phyloP scores from a whole-genome alignment of 208 protist genomes.

The Acanthamoeba culbertsoni region DNA sequence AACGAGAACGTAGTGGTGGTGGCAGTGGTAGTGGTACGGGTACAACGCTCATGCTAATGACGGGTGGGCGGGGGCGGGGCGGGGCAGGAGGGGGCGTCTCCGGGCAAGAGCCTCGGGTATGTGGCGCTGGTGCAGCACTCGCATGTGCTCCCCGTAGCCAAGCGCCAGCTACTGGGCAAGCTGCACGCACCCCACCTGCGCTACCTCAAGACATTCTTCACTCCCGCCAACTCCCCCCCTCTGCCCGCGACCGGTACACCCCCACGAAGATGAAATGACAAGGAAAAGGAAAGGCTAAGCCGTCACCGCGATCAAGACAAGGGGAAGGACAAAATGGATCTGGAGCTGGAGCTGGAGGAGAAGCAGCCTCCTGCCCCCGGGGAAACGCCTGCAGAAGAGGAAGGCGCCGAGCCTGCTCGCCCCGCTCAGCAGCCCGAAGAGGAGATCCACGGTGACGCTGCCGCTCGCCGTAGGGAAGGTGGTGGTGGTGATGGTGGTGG shows the following conservation, averaged over 20 bases:
- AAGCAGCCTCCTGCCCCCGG: neutral
- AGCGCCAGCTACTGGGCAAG: neutral
- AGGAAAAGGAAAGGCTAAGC: neutral
- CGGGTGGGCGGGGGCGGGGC: neutral
- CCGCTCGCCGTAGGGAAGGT: too few relatives aligned
- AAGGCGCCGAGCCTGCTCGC: too few relatives aligned
- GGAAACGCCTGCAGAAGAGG: too few relatives aligned
- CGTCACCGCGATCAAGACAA: neutral
- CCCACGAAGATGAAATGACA: too few relatives aligned
- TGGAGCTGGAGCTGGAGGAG: neutral
- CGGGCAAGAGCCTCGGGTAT: neutral
- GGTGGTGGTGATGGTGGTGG: too few relatives aligned
- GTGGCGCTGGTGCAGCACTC: constrained; percentile 18
- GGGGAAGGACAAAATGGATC: neutral
- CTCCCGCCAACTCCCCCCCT: neutral
- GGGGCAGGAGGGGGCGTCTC: neutral
- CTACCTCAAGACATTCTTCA: neutral
- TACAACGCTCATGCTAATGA: neutral
- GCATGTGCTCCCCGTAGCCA: neutral
- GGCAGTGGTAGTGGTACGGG: too few relatives aligned
- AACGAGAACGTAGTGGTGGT: too few relatives aligned
- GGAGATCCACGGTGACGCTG: too few relatives aligned
- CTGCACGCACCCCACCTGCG: neutral
- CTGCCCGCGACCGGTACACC: too few relatives aligned
- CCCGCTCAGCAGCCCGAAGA: too few relatives aligned